Evolutionary conservation across 2,329 filamentous ascomycete genomes (phyloP), one percentile per base, ranked within the genome.

Genomic region (Apiospora pterosperma): DNA sequence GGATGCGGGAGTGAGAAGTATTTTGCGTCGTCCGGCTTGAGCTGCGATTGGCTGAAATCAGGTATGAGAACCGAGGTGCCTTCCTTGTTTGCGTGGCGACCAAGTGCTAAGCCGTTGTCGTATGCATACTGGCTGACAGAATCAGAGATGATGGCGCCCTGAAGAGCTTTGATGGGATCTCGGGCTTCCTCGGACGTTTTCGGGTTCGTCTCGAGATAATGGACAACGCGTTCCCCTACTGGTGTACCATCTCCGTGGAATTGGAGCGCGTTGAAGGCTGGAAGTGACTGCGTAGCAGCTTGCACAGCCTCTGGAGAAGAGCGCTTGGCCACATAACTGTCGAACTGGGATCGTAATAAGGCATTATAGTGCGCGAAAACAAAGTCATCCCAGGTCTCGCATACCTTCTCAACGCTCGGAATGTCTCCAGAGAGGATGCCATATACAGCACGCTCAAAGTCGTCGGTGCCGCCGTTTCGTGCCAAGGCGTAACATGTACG

Each of bases 311-410:
- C 83, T 21, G 85, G 77, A 12, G 86, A 80, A 69, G 85, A 84
- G 67, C 84, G 80, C 25, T 79, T 79, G 67, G 87, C 78, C 64
- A 92, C 79, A 72, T 91, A 96, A 3, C 82, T 80, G 70, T 95
- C 91, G 74, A 97, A 95, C 70, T 95, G 90, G 2, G 88, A 87
- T 63, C 94, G 86, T 11, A 97, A 79, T 5, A 95, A 81, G n/a
- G 92, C 89, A 73, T 96, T 97, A 81, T 96, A 96, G 75, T 94
- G 89, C 39, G 90, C 89, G 76, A 96, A 97, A 21, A 97, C 83
- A 71, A 90, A 88, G 73, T 98, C 95, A 69, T 97, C 92, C 90
- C 93, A 96, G 25, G 85, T 88, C 61, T 86, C 84, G 74, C 92
- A 93, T 42, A 95, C 88, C 68, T 87, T 87, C 73, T 92, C 88